Percentiles rank a stretch among this genome's conserved stretches.
These are phyloP conservation scores for Tetradesmus lagerheimii DNA, from an alignment of 139 green algal genomes.

Conservation along the genomic window DNA sequence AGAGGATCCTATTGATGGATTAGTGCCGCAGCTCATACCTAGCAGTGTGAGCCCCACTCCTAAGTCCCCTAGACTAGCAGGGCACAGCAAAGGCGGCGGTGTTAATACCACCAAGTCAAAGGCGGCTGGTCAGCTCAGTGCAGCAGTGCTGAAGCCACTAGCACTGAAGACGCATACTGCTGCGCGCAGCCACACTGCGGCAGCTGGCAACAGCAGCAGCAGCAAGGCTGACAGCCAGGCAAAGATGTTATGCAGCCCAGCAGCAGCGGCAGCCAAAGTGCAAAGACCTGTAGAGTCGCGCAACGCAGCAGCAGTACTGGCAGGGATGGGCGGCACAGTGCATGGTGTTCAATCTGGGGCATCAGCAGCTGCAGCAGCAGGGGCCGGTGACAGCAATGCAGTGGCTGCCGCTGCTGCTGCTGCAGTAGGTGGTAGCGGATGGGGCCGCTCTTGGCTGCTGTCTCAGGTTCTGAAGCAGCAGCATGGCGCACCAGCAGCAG, in stretches of 20 bases:
- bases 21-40: background rate
- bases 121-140: background rate
- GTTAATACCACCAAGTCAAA: too few relatives aligned
- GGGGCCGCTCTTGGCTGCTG: conserved; percentile 23
- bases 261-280: background rate
- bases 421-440: background rate
- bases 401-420: background rate
- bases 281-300: too few relatives aligned
- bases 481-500: background rate
- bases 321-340: background rate
- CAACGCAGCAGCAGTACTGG: background rate
- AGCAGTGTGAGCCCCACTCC: background rate
- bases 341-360: too few relatives aligned
- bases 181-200: background rate
- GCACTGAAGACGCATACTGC: background rate
- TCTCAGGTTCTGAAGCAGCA: background rate
- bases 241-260: background rate
- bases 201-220: background rate
- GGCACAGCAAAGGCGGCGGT: too few relatives aligned
- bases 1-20: background rate
- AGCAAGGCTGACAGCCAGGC: background rate
- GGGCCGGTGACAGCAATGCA: background rate
- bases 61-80: background rate
- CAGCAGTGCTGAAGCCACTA: background rate
- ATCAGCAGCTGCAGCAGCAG: background rate